Base-by-base conservation (phyloP, 2,329 filamentous ascomycete species). In the Thermomyces lanuginosus region DNA sequence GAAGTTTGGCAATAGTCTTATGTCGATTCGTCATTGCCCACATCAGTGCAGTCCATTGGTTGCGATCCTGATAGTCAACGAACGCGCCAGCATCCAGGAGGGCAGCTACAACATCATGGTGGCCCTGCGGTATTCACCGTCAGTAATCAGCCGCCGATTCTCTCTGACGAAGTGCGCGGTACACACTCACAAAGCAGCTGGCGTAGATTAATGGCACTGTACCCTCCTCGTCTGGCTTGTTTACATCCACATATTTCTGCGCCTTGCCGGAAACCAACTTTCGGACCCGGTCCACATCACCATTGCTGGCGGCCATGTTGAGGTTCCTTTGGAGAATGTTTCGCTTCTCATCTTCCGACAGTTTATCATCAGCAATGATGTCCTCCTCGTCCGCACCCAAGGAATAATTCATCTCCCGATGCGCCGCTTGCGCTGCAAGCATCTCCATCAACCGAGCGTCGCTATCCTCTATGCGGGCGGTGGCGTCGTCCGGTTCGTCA, bases 1-100 rank as follows among this genome's bases (percentile, higher is more conserved):
- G 61, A 7, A 83, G 64, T 54, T 95, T 95, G 18, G 86, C 84
- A 39, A 98, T 98, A 24, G 74, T 75, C 56, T 95, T 95, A 56
- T 98, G 89, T 31, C 84, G 65, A 53, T 98, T 98, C 30, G 89
- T 98, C 81, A 95, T 95, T 26, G 89, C 86, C 89, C 89, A 98
- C 84, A 98, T 98, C 34, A 98, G 64, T 8, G 89, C 80, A 44
- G 81, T 95, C 89, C 89, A 98, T 46, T 91, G 77, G 48, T 95
- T 95, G 36, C 76, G 79, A 49, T 98, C 89, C 53, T 95, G 86
- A 43, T 76, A 76, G 56, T 98, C 83, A 27, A 95, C 83, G 42
- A 82, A 70, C 20, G 77, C 86, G 13, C 86, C 84, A 6, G 82
- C 81, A 32, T 82, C 70, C 27, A 98, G 70, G 27, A 98, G 66